Evolutionary conservation across 2,329 filamentous ascomycete genomes (phyloP), one percentile per base, ranked within the genome.

Genomic region (Hypoxylon sp.): DNA sequence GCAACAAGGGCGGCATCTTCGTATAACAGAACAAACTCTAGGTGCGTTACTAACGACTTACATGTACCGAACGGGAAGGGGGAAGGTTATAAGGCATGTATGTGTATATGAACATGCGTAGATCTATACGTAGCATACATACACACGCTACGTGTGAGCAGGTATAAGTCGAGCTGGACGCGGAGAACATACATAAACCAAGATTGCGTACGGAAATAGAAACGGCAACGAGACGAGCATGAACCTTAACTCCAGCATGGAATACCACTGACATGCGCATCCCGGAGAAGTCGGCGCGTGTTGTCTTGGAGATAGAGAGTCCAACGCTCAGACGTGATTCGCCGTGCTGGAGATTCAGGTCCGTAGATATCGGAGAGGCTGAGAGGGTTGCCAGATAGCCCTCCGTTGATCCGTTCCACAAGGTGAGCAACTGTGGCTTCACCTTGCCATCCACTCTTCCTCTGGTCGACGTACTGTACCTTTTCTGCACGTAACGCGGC

Each of bases 191-290:
- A 59, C 48, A 52, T 29, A 21, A 59, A 26, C 41, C 26, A 51
- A 47, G 51, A 42, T 51, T n/a, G n/a, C n/a, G 43, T 40, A 49
- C 40, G 29, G 31, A 35, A 17, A 35, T 8, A 15, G 31, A n/a
- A 17, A 17, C 23, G 40, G 17, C 20, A 23, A 42, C 13, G 21
- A n/a, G n/a, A n/a, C n/a, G n/a, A n/a, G n/a, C n/a, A n/a, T 23
- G 48, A 60, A 53, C 46, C 38, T 60, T 60, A 43, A 55, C 48
- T 48, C 46, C 29, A 47, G 27, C 43, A 33, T n/a, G 11, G 33
- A 21, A 31, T 9, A 47, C 43, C 10, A 35, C 10, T 17, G 20
- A 40, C 37, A 40, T 40, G 11, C 17, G 11, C 21, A 37, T 17
- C 31, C 31, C 31, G 31, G 55, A 62, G 55, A 56, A 38, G 52